Evolutionary conservation across 257 asterid genomes (phyloP).

Genomic region (Salvia miltiorrhiza): DNA sequence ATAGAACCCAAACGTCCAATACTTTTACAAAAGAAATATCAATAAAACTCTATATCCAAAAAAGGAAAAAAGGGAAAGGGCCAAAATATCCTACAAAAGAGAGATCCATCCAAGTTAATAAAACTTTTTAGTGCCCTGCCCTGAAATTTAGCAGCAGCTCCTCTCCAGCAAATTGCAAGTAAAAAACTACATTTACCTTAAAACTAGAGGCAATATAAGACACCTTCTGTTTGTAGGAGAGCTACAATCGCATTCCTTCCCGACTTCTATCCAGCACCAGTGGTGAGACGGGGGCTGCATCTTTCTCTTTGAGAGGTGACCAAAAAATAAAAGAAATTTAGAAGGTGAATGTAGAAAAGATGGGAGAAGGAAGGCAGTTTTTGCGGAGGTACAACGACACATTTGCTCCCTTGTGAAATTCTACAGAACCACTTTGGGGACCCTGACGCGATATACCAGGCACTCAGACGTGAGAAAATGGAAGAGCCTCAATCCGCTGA

Average conservation of each 20-base stretch:
- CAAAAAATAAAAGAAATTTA: slow-evolving; percentile 36
- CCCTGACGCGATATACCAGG: slow-evolving; percentile 31
- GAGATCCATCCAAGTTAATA: slow-evolving; percentile 35
- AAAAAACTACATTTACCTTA: slow-evolving; percentile 51
- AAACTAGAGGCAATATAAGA: slow-evolving; percentile 37
- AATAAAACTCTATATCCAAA: slow-evolving; percentile 37
- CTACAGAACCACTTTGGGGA: slow-evolving; percentile 35
- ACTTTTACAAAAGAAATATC: slow-evolving; percentile 41
- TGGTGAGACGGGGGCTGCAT: slow-evolving; percentile 34
- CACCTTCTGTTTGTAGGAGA: slow-evolving; percentile 45
- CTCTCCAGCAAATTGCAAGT: slow-evolving; percentile 39
- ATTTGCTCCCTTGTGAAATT: slow-evolving; percentile 27
- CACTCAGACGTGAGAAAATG: slow-evolving; percentile 31
- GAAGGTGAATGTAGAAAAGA: slow-evolving; percentile 41
- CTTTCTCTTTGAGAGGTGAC: slow-evolving; percentile 45
- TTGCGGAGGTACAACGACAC: slow-evolving; percentile 27
- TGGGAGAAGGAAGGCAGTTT: slow-evolving; percentile 31
- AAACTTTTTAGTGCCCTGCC: slow-evolving; percentile 27
- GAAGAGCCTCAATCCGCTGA: slow-evolving; percentile 26
- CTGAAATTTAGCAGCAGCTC: slow-evolving; percentile 51
- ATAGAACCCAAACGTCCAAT: slow-evolving; percentile 28
- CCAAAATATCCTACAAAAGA: slow-evolving; percentile 59
- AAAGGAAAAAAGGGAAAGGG: background rate
- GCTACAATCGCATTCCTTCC: slow-evolving; percentile 60
- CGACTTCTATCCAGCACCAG: slow-evolving; percentile 43